Base-by-base conservation (phyloP, 345 rosid genomes). In the Citrus sp. region DNA sequence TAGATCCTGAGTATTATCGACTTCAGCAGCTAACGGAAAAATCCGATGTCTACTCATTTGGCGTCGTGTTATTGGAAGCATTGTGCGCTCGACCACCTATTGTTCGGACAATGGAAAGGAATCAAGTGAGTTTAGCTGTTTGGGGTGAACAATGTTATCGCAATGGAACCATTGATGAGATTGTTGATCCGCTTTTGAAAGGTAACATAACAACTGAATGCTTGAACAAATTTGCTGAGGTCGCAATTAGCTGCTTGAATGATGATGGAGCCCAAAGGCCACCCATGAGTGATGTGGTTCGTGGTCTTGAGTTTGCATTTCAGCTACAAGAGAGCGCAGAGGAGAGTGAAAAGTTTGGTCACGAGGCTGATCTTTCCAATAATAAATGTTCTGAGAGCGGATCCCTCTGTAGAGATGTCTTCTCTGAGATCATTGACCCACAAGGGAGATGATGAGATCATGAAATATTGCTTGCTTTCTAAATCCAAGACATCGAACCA, bases 31-130 rank as follows among this genome's bases (percentile, higher is more conserved):
- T 92, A 9, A 89, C 94, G 0, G 91, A 88, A 10, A 92, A 92
- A 82, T 90, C 93, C 0, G 97, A 92, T 77, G 93, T 89, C 34
- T 92, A 89, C 75, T 92, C 93, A 2, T 92, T 90, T 24, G 93
- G 92, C 4, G 88, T 89, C 8, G 93, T 92, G 67, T 49, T 91
- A 59, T 81, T 83, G 19, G 97, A 92, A 71, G 85, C 87, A 21
- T 18, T 90, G 18, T 86, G 92, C 21, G 89, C 85, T 13, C 76
- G 91, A 72, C 85, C 92, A 3, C 78, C 87, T 2, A 46, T 80
- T 34, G 67, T 79, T 30, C 76, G 75, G 34, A 55, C 46, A 14
- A 81, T 34, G 71, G 83, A 70, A 27, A 82, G 38, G 22, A 82
- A 85, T 61, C 77, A 87, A 77, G 67, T 46, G 25, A 85, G 82